Conservation (phyloP, 306 rosid species). For the Vigna trinervia region DNA sequence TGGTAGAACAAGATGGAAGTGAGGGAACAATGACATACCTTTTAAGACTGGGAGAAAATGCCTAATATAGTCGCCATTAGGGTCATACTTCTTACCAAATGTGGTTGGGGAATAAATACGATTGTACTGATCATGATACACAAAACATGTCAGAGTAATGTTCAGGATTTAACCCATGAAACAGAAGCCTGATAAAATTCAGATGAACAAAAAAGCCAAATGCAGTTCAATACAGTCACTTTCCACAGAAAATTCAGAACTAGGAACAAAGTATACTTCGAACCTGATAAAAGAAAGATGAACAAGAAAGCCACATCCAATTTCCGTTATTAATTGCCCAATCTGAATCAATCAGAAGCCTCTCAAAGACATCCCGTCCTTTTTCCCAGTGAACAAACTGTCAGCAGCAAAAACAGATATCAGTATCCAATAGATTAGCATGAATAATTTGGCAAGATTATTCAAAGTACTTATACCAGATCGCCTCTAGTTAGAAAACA, state of each 20-base stretch:
- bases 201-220: neutral
- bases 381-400: constrained; percentile 96
- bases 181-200: constrained; percentile 23
- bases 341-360: constrained; percentile 96
- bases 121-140: constrained; percentile 67
- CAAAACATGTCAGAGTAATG: constrained; percentile 33
- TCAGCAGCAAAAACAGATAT: constrained; percentile 35
- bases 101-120: constrained; percentile 89
- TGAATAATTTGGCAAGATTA: constrained; percentile 9
- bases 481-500: constrained; percentile 96
- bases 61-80: constrained; percentile 82
- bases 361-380: constrained; percentile 92
- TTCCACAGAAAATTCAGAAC: constrained; percentile 35
- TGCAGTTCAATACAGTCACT: neutral
- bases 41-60: constrained; percentile 84
- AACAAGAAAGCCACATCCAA: constrained; percentile 98
- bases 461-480: constrained; percentile 62
- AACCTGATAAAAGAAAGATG: constrained; percentile 95
- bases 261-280: constrained; percentile 15
- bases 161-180: constrained; percentile 38
- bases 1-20: constrained; percentile 32
- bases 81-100: constrained; percentile 94
- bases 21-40: constrained; percentile 53
- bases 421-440: constrained; percentile 33
- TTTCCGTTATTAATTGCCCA: constrained; percentile 97